These are phyloP conservation scores for Aspergillus quadrilineatus DNA, from an alignment of 2,329 filamentous ascomycete species.

Conservation along the genomic window DNA sequence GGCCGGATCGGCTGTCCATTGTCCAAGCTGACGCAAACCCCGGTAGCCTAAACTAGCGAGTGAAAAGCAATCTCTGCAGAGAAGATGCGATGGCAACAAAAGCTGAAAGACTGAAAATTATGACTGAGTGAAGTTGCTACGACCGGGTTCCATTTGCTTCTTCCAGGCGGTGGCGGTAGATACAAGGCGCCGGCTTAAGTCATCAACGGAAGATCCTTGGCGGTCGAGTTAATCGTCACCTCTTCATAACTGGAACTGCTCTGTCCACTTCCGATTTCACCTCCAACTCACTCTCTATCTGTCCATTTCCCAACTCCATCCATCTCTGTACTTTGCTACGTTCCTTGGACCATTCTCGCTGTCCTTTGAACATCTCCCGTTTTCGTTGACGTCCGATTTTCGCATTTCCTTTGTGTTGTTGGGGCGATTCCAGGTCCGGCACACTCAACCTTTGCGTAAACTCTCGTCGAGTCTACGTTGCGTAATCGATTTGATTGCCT, in stretches of 20 bases:
- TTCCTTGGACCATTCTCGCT: slow-evolving; percentile 16
- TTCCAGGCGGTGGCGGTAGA: slow-evolving; percentile 30
- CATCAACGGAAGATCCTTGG: slow-evolving; percentile 25
- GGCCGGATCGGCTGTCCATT: background rate
- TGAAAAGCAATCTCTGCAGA: background rate
- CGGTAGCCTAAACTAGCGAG: background rate
- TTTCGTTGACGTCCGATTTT: slow-evolving; percentile 13
- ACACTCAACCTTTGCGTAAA: slow-evolving; percentile 20
- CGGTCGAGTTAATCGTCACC: slow-evolving; percentile 37
- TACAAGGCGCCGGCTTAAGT: slow-evolving; percentile 28
- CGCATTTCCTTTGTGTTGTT: slow-evolving; percentile 16
- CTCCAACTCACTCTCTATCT: slow-evolving; percentile 19
- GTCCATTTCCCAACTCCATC: slow-evolving; percentile 11
- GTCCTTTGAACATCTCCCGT: slow-evolving; percentile 17
- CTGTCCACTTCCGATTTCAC: slow-evolving; percentile 31
- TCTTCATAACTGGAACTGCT: slow-evolving; percentile 34
- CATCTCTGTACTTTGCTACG: slow-evolving; percentile 8
- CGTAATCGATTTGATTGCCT: slow-evolving; percentile 28
- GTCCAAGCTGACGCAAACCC: slow-evolving; percentile 5
- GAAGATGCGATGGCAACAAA: background rate
- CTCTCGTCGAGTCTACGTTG: slow-evolving; percentile 23
- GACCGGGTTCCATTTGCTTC: slow-evolving; percentile 42
- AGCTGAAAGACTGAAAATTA: background rate
- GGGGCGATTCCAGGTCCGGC: slow-evolving; percentile 18
- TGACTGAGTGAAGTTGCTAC: slow-evolving; percentile 18